Evolutionary conservation across 2,329 filamentous ascomycete species (phyloP), one percentile per base, ranked within the genome.

Genomic region (Fusarium pilosicola): DNA sequence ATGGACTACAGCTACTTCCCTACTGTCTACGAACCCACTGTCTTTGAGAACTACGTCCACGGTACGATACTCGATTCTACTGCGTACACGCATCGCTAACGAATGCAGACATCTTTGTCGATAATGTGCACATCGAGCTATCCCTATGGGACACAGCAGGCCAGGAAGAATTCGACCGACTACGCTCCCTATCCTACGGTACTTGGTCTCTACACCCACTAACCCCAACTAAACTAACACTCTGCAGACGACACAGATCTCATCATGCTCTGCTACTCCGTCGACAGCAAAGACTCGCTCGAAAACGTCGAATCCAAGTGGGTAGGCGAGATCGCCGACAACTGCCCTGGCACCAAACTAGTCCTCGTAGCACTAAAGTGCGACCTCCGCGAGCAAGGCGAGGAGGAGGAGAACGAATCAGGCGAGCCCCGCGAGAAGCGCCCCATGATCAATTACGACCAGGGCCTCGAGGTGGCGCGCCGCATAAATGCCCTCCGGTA

Each of bases 231-330:
- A 17, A 26, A 46, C 64, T 68, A 64, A 72, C 38, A 30, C 61
- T 9, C 13, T 14, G 5, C 18, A 88, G 87, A 92, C 76, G 96
- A 99, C 81, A 99, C 96, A 60, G 96, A 99, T 81, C 91, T 97
- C 49, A 97, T 99, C 79, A 98, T 99, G 93, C 93, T 99, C 77
- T 99, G 96, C 87, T 99, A 98, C 85, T 96, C 94, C 78, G 94
- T 98, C 81, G 96, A 99, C 84, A 97, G 94, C 81, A 94, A 93
- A 76, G 95, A 98, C 83, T 98, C 95, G 7, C 90, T 99, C 70
- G 96, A 99, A 83, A 99, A 99, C 89, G 95, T 99, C 70, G 95
- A 97, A 83, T 96, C 94, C 77, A 99, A 99, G 85, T 99, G 96
- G 96, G 94, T 98, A 10, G 93, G 94, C 71, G 96, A 99, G 84